Evolutionary conservation across 1,284 basidiomycete genomes (phyloP).

Genomic region (Cystobasidium pallidum): DNA sequence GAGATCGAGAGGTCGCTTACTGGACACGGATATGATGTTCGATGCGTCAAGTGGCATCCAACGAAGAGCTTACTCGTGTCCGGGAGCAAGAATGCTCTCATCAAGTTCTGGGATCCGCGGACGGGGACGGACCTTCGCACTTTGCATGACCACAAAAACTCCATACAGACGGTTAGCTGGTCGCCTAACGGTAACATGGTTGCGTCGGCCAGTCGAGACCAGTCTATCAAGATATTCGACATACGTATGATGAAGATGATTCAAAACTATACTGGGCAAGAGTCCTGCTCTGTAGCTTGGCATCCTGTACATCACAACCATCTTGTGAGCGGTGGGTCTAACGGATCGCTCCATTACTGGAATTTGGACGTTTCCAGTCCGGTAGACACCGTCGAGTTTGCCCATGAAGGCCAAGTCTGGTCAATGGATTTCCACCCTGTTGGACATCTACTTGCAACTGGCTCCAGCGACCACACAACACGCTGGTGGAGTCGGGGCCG

Average conservation of each 20-base stretch:
- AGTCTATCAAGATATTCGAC: constrained; percentile 94
- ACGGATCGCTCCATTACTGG: constrained; percentile 92
- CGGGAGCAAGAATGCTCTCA: constrained; percentile 95
- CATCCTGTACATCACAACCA: constrained; percentile 87
- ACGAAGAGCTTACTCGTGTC: constrained; percentile 91
- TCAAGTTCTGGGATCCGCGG: constrained; percentile 99
- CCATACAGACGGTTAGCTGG: constrained; percentile 89
- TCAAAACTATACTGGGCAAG: constrained; percentile 86
- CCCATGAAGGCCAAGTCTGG: constrained; percentile 98
- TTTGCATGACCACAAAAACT: constrained; percentile 81
- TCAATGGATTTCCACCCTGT: constrained; percentile 92
- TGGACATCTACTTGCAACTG: constrained; percentile 88
- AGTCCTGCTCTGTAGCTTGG: constrained; percentile 95
- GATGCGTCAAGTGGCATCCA: constrained; percentile 98
- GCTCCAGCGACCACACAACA: constrained; percentile 95
- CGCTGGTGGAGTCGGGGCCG: constrained; percentile 93
- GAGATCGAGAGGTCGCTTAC: constrained; percentile 82
- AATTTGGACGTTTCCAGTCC: constrained; percentile 66
- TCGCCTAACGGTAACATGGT: constrained; percentile 89
- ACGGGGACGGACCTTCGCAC: constrained; percentile 84
- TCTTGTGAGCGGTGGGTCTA: constrained; percentile 89
- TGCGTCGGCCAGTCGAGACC: constrained; percentile 91
- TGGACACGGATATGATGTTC: constrained; percentile 98
- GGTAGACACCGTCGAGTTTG: constrained; percentile 80
- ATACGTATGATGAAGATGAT: constrained; percentile 97